Evolutionary conservation across 495 filamentous ascomycete species (phyloP).

Genomic region (Delitschia confertaspora): DNA sequence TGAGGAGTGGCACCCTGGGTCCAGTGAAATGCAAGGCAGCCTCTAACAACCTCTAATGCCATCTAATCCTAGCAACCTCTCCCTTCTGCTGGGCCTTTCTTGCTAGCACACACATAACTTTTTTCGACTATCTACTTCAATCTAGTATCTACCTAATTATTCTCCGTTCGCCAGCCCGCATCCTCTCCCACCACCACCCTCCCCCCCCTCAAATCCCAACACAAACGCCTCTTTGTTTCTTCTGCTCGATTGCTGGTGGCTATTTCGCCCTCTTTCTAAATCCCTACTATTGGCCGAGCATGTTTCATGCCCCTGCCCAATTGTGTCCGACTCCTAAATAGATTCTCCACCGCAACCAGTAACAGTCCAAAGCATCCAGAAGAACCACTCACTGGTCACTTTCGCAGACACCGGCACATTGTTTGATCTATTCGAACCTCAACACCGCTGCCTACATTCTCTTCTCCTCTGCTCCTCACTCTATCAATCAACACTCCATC

Average conservation of each 20-base stretch:
- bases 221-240: too few relatives aligned
- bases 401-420: conserved; percentile 20
- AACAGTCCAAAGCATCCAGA: conserved; percentile 8
- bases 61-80: too few relatives aligned
- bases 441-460: conserved; percentile 7
- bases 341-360: conserved; percentile 22
- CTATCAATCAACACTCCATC: conserved; percentile 14
- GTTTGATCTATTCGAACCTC: conserved; percentile 15
- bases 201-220: conserved; percentile 16
- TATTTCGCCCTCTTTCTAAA: conserved; percentile 19
- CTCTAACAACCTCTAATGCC: too few relatives aligned
- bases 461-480: conserved; percentile 8
- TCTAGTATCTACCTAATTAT: conserved; percentile 18
- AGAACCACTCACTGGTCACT: conserved; percentile 20
- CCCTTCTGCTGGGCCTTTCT: too few relatives aligned
- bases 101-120: too few relatives aligned
- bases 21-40: too few relatives aligned
- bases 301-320: conserved; percentile 27
- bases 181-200: conserved; percentile 12
- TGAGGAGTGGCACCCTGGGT: too few relatives aligned
- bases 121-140: too few relatives aligned
- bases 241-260: conserved; percentile 17
- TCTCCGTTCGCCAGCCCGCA: conserved; percentile 20
- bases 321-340: conserved; percentile 25
- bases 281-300: conserved; percentile 18